A percentile compares a stretch with the other conserved stretches of the same genome.
phyloP scores from a whole-genome alignment of 2,329 filamentous ascomycete genomes.

The Bretziella fagacearum region DNA sequence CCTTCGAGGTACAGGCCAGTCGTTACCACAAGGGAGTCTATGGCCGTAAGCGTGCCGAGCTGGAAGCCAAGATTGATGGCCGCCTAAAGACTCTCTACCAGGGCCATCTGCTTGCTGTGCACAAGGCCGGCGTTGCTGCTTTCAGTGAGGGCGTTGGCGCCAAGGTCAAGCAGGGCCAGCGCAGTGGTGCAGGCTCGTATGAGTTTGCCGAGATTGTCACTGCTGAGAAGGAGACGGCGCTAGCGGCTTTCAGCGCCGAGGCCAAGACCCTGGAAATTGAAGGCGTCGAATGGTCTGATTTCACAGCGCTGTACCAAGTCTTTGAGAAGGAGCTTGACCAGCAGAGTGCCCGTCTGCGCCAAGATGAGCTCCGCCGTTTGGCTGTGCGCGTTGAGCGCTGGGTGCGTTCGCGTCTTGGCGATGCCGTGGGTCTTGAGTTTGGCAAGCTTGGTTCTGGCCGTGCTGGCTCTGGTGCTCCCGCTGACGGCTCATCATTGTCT shows the following conservation, averaged over 20 bases:
- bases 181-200: conserved; percentile 63
- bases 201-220: conserved; percentile 92
- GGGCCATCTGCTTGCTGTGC: conserved; percentile 72
- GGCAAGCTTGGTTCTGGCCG: conserved; percentile 86
- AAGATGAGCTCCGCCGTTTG: conserved; percentile 89
- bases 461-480: conserved; percentile 64
- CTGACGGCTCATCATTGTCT: conserved; percentile 62
- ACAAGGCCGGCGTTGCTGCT: conserved; percentile 68
- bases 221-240: conserved; percentile 58
- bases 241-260: conserved; percentile 60
- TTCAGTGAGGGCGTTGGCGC: conserved; percentile 79
- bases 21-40: conserved; percentile 96
- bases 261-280: conserved; percentile 59
- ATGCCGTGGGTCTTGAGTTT: conserved; percentile 84
- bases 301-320: conserved; percentile 58
- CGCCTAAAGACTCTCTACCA: conserved; percentile 76
- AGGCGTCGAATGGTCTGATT: conserved; percentile 75
- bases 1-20: conserved; percentile 82
- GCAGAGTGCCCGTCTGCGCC: conserved; percentile 66
- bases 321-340: conserved; percentile 87
- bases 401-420: conserved; percentile 74
- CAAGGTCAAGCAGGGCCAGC: conserved; percentile 82
- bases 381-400: conserved; percentile 84
- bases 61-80: conserved; percentile 75
- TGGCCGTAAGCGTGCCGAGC: conserved; percentile 63